Evolutionary conservation across 2,329 filamentous ascomycete species (phyloP).

Genomic region (Phialemonium atrogriseum): DNA sequence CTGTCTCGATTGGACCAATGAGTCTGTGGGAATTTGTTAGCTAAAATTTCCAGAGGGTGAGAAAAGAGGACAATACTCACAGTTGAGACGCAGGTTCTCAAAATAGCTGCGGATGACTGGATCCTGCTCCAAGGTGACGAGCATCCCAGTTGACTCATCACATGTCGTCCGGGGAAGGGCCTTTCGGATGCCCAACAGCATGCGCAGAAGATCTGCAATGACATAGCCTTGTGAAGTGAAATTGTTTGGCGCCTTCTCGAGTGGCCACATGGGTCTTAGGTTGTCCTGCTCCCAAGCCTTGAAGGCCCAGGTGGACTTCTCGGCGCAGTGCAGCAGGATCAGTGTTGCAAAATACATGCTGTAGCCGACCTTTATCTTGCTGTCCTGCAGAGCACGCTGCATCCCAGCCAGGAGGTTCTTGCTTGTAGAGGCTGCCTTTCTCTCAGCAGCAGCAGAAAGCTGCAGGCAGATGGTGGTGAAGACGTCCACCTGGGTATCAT

Average conservation of each 20-base stretch:
- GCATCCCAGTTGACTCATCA: conserved; percentile 36
- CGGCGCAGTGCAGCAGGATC: conserved; percentile 56
- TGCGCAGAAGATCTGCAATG: conserved; percentile 49
- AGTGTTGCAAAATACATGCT: conserved; percentile 54
- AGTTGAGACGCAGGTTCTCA: conserved; percentile 45
- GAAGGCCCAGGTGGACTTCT: conserved; percentile 62
- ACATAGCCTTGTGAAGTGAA: conserved; percentile 53
- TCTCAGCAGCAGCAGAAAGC: conserved; percentile 55
- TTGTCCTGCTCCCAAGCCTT: conserved; percentile 59
- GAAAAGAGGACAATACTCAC: conserved; percentile 31
- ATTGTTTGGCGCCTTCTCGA: conserved; percentile 46
- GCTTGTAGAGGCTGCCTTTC: conserved; percentile 52
- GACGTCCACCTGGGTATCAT: conserved; percentile 45
- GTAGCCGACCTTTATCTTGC: conserved; percentile 51
- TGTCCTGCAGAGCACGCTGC: conserved; percentile 53
- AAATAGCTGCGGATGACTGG: conserved; percentile 43
- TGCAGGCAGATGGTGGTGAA: conserved; percentile 57
- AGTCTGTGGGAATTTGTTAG: conserved; percentile 17
- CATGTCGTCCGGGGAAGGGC: conserved; percentile 45
- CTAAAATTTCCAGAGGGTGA: background rate
- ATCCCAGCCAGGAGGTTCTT: conserved; percentile 50
- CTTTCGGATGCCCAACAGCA: conserved; percentile 53
- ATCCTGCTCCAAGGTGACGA: conserved; percentile 38
- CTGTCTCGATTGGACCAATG: conserved; percentile 35
- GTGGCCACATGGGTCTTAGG: conserved; percentile 51